Evolutionary conservation across 495 filamentous ascomycete species (phyloP).

Genomic region (Peziza echinospora): DNA sequence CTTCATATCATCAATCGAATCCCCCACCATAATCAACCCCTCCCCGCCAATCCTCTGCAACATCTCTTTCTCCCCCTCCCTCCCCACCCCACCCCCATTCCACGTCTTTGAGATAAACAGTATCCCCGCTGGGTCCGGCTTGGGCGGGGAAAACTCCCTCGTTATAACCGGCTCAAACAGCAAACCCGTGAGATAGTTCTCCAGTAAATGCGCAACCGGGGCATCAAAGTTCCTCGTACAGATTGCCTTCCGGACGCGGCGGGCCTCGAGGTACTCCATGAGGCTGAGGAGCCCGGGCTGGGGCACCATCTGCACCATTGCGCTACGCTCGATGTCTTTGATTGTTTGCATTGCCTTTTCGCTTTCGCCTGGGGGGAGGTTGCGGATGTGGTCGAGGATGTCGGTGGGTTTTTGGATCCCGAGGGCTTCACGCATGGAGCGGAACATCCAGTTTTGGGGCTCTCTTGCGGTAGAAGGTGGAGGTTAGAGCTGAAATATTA

Average conservation of each 20-base stretch:
- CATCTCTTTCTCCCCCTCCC: constrained; percentile 17
- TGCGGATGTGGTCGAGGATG: constrained; percentile 72
- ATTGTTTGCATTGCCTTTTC: constrained; percentile 46
- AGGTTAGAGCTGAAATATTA: too few species aligned
- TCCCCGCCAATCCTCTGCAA: constrained; percentile 28
- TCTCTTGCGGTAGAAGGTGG: constrained; percentile 27
- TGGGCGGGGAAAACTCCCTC: constrained; percentile 60
- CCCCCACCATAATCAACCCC: constrained; percentile 34
- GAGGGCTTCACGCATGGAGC: constrained; percentile 48
- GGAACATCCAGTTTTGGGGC: constrained; percentile 91
- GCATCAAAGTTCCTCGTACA: constrained; percentile 91
- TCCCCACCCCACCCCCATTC: constrained; percentile 26
- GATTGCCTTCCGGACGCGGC: constrained; percentile 49
- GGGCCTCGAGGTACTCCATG: constrained; percentile 57
- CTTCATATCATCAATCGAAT: constrained; percentile 85
- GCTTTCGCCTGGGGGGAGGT: constrained; percentile 40
- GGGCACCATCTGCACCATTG: constrained; percentile 56
- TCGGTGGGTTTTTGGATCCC: constrained; percentile 47
- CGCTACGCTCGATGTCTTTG: constrained; percentile 52
- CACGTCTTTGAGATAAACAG: constrained; percentile 59
- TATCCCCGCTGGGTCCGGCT: constrained; percentile 75
- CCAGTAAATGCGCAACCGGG: constrained; percentile 40
- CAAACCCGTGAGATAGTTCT: constrained; percentile 43
- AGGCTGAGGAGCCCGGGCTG: constrained; percentile 54
- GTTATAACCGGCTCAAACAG: constrained; percentile 70